Conservation (phyloP, 2,329 filamentous ascomycete genomes). For the Aspergillus carbonarius region DNA sequence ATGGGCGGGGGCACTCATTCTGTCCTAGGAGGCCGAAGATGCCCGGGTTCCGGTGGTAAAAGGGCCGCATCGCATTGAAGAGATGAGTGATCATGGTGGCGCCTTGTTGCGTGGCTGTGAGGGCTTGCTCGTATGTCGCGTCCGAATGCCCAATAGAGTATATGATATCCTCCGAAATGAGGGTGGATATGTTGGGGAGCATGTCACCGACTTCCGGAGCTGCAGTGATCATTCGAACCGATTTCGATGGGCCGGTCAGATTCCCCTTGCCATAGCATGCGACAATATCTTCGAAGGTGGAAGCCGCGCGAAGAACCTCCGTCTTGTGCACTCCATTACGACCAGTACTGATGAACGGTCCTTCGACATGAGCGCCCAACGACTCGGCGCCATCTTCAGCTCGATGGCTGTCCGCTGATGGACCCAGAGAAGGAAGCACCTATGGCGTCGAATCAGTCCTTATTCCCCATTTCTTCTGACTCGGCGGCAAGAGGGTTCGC, state of each 20-base stretch:
- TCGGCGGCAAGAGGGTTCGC: background rate
- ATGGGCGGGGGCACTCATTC: constrained; percentile 60
- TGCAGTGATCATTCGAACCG: constrained; percentile 78
- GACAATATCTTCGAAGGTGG: constrained; percentile 59
- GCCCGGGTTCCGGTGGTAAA: constrained; percentile 87
- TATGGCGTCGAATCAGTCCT: constrained; percentile 12
- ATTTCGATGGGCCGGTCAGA: constrained; percentile 41
- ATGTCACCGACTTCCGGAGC: constrained; percentile 79
- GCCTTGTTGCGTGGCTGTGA: constrained; percentile 67
- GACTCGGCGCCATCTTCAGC: constrained; percentile 75
- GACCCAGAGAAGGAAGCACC: constrained; percentile 72
- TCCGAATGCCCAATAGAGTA: constrained; percentile 85
- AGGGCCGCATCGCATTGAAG: constrained; percentile 89
- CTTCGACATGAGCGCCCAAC: constrained; percentile 86
- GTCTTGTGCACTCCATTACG: constrained; percentile 86
- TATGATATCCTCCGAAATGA: constrained; percentile 66
- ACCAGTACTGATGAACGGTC: constrained; percentile 77
- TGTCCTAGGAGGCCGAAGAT: constrained; percentile 82
- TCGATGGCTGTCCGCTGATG: constrained; percentile 61
- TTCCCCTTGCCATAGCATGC: constrained; percentile 65
- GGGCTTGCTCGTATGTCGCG: constrained; percentile 79
- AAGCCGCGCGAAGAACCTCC: constrained; percentile 66
- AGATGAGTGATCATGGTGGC: constrained; percentile 89
- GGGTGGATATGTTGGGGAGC: constrained; percentile 64
- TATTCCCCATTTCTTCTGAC: background rate